A percentile compares a stretch with the other conserved stretches of the same genome.
Evolutionary conservation across 257 asterid species (phyloP).

Genomic region (Petrea volubilis): DNA sequence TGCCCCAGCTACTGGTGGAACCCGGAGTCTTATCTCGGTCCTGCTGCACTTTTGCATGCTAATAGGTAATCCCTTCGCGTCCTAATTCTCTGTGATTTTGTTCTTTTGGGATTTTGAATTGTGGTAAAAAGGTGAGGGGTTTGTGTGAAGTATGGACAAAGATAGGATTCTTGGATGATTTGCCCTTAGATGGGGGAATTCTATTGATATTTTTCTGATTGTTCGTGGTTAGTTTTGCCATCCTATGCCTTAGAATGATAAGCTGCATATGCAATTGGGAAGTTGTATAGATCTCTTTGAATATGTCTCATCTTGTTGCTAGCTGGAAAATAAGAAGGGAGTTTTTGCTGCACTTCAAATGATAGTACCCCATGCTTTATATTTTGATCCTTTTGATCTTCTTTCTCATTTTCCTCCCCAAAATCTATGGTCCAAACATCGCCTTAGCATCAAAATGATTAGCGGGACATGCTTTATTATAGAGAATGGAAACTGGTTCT

Average conservation of each 20-base stretch:
- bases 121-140: neutral
- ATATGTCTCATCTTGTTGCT: neutral
- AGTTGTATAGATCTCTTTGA: neutral
- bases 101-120: conserved; percentile 9
- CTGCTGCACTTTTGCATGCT: conserved; percentile 94
- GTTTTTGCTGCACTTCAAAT: no score
- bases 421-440: no score
- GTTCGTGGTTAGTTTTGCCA: neutral
- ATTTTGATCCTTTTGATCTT: no score
- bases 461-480: neutral
- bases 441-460: no score
- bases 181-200: neutral
- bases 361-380: no score
- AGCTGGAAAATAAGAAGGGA: conserved; percentile 1
- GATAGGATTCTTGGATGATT: neutral
- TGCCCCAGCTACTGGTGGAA: conserved; percentile 99
- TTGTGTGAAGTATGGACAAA: neutral
- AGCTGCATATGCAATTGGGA: neutral
- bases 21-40: conserved; percentile 95
- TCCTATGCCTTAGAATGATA: neutral
- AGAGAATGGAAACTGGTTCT: neutral
- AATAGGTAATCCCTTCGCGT: conserved; percentile 47
- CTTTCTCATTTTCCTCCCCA: no score
- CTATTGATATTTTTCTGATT: neutral
- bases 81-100: neutral